Evolutionary conservation across 2,329 filamentous ascomycete species (phyloP).

Genomic region (Hymenoscyphus salicellus): DNA sequence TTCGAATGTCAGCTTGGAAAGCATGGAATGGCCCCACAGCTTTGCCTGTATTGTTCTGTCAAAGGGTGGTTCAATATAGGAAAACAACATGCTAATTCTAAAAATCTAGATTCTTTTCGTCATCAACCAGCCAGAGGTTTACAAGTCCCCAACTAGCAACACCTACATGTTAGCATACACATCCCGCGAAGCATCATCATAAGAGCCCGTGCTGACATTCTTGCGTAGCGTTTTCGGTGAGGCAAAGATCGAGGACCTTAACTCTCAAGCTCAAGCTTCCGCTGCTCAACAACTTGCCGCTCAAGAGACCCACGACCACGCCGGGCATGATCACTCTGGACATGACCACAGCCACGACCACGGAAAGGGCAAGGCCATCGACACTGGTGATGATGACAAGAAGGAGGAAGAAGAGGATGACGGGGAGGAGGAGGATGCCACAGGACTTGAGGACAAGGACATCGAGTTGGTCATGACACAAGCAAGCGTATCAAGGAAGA

Average conservation of each 20-base stretch:
- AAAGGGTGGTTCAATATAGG: background rate
- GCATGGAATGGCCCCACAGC: background rate
- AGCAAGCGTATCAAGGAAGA: conserved; percentile 93
- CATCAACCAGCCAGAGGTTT: conserved; percentile 99
- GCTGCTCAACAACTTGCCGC: conserved; percentile 93
- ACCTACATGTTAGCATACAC: conserved; percentile 85
- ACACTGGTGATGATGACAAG: conserved; percentile 69
- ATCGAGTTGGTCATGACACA: conserved; percentile 99
- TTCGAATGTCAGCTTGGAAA: background rate
- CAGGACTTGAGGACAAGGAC: conserved; percentile 96
- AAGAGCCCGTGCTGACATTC: conserved; percentile 15
- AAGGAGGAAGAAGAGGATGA: conserved; percentile 81
- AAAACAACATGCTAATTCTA: conserved; percentile 3
- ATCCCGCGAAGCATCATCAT: conserved; percentile 3
- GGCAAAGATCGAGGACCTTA: conserved; percentile 99
- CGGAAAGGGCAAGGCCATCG: conserved; percentile 59
- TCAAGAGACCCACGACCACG: conserved; percentile 51
- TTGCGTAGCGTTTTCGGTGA: conserved; percentile 87
- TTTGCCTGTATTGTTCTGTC: background rate
- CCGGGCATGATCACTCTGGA: conserved; percentile 54
- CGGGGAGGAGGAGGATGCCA: conserved; percentile 91
- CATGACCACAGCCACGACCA: conserved; percentile 73
- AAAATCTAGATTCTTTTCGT: conserved; percentile 86
- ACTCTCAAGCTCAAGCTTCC: conserved; percentile 94
- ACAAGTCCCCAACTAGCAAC: conserved; percentile 99